Base-by-base conservation (phyloP, 495 filamentous ascomycete genomes). In the Xeromyces bisporus region DNA sequence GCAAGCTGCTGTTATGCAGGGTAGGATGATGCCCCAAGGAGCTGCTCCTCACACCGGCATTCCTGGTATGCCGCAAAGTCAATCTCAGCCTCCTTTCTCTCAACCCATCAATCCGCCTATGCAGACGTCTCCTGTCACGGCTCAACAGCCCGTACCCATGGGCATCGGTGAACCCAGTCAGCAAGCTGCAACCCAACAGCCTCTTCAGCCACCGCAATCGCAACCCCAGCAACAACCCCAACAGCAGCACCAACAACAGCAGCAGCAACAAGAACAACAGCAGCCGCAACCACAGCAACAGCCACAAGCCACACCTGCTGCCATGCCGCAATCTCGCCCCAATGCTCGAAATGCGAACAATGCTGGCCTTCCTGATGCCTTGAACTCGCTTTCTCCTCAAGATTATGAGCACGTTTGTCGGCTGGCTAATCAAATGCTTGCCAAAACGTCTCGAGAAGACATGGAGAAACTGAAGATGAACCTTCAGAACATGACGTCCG, bases 31-130 rank as follows among this genome's bases (percentile, higher is more conserved):
- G 34, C 48, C 55, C 36, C 60, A 62, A 37, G 46, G 33, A 8
- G 35, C 33, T 1, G 29, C 47, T 8, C 20, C 20, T 5, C 37
- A 35, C 15, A 33, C 41, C 6, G 39, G 37, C 4, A 50, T 54
- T 35, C 34, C 43, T 18, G 50, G 51, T n/a, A 44, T 47, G 3
- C 54, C 50, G 33, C 62, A 60, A 32, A 55, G 48, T 38, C 54
- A 57, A 34, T 40, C 55, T 13, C 50, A 46, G 15, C 44, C 47
- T 8, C 51, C 41, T 15, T 70, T 71, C 30, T 54, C 60, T 5
- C 60, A 58, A 9, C 70, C 71, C 26, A 51, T 73, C 41, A 67
- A 62, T 32, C 58, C 53, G 6, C 61, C 40, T 18, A 60, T 73
- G 55, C 67, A 71, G 35, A 41, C 63, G 0, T 69, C 67, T 6